A percentile compares a stretch with the other conserved stretches of the same genome.
These are phyloP conservation scores for Citrus trifoliata DNA, from an alignment of 345 rosid genomes.

Conservation along the genomic window DNA sequence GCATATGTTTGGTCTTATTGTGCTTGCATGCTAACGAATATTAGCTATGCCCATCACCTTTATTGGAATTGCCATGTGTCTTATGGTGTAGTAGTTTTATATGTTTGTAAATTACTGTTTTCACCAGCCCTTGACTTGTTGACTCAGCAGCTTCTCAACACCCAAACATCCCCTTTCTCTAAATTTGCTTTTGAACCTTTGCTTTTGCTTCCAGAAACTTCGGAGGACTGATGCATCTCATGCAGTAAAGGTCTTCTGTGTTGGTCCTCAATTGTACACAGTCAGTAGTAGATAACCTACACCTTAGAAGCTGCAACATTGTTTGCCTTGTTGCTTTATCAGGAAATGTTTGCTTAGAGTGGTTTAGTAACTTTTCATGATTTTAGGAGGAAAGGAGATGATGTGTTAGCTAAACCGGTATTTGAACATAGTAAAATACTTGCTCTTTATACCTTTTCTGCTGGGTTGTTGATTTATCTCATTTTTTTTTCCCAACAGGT, in stretches of 20 bases:
- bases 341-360: not conserved
- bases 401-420: not conserved
- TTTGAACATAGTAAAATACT: not conserved
- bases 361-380: not conserved
- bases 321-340: not conserved
- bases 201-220: not conserved
- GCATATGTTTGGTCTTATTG: not conserved
- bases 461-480: not conserved
- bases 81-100: not conserved
- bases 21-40: not conserved
- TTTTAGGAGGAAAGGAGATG: not conserved
- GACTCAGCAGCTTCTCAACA: not conserved
- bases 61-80: not conserved
- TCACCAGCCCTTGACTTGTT: not conserved
- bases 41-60: not conserved
- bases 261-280: not conserved
- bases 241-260: not conserved
- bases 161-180: not conserved
- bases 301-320: not conserved
- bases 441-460: not conserved
- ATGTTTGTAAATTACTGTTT: not conserved
- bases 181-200: not conserved
- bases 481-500: constrained; percentile 26
- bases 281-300: not conserved
- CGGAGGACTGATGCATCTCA: not conserved